Evolutionary conservation across 164 flowering plant species (phyloP), one percentile per base, ranked within the genome.

Genomic region (Piper longum): DNA sequence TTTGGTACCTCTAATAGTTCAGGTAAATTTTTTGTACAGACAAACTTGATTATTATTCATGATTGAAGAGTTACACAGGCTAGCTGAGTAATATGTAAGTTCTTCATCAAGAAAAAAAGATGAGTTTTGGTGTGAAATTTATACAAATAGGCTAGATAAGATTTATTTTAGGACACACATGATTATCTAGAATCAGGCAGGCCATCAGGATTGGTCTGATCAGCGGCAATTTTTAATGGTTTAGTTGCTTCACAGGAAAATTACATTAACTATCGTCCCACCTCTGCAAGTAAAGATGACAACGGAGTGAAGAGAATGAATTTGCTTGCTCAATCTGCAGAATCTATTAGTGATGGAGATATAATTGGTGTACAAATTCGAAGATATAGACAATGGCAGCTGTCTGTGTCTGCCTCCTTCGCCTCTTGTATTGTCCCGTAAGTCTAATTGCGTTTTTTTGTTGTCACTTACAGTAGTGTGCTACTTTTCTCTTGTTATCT

Each of bases 321-420:
- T 66, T 72, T 83, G 69, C 70, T 91, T 75, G 99, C 97, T 48
- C 95, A 85, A 66, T 89, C 99, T 72, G 96, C 99, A 16, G 99
- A 95, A 66, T 95, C 97, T 65, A 91, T 95, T 68, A 91, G 80
- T 42, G 84, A 85, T 79, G 97, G 96, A 36, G 99, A 95, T 73
- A 87, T 95, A 66, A 61, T 88, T 59, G 91, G 88, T 82, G 96
- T 87, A 63, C 97, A 91, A 75, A 95, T 95, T 57, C 81, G 97
- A 64, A 82, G 93, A 82, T 85, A 88, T 71, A 79, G 85, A 41
- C 95, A 87, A 72, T 95, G 99, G 97, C 99, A 91, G 65, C 96
- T 91, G 40, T 85, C 86, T 67, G 96, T 77, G 74, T 60, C 77
- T 75, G 66, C 93, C 59, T 75, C 72, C 45, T 70, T 91, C 67